A percentile compares a stretch with the other conserved stretches of the same genome.
Conservation (phyloP, 2,329 filamentous ascomycete genomes). For the Fusarium sambucinum region DNA sequence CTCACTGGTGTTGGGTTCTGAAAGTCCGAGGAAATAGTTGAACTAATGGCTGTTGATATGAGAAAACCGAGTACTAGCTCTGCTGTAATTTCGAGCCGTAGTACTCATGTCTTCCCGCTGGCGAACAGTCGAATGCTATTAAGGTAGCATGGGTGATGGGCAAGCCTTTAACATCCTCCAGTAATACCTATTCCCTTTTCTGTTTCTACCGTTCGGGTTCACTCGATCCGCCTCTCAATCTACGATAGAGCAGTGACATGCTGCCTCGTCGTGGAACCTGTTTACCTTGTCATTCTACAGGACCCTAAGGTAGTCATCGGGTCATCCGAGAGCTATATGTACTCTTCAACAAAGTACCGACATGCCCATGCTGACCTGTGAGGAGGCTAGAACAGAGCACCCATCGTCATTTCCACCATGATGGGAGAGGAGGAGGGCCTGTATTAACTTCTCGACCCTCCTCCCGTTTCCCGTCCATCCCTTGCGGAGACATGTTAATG, state of each 20-base stretch:
- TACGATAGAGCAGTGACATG: constrained; percentile 41
- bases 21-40: no score
- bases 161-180: constrained; percentile 9
- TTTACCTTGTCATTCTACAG: constrained; percentile 33
- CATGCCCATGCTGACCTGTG: constrained; percentile 2
- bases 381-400: constrained; percentile 18
- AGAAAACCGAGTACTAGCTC: neutral
- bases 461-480: constrained; percentile 24
- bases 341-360: constrained; percentile 27
- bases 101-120: neutral
- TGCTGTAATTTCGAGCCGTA: neutral
- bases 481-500: constrained; percentile 6
- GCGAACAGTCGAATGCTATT: constrained; percentile 10
- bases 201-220: constrained; percentile 10
- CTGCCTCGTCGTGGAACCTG: constrained; percentile 38
- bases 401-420: constrained; percentile 36
- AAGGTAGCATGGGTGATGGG: constrained; percentile 11
- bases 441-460: constrained; percentile 1
- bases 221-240: constrained; percentile 29
- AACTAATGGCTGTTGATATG: neutral
- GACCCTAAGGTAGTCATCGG: constrained; percentile 24
- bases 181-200: neutral
- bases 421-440: constrained; percentile 1
- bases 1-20: no score
- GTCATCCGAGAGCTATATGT: constrained; percentile 16